A percentile compares a stretch with the other conserved stretches of the same genome.
Evolutionary conservation across 164 flowering plant species (phyloP).

Genomic region (Piper betle): DNA sequence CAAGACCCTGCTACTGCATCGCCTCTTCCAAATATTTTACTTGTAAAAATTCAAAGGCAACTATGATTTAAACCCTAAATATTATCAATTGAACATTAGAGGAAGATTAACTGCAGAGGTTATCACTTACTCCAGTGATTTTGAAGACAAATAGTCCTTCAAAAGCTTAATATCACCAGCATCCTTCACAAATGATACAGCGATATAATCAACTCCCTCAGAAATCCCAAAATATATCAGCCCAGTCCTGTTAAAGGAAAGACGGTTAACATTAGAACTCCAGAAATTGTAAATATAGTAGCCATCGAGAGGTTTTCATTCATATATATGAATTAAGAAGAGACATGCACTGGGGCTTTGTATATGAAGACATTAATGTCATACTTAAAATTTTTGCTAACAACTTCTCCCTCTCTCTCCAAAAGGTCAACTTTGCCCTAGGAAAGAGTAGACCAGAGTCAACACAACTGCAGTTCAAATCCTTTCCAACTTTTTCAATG

Average conservation of each 20-base stretch:
- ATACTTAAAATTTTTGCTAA: constrained; percentile 16
- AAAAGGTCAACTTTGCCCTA: constrained; percentile 79
- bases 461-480: constrained; percentile 59
- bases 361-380: neutral
- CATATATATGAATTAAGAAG: neutral
- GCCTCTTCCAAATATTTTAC: constrained; percentile 87
- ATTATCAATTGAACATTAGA: constrained; percentile 52
- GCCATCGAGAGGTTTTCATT: neutral
- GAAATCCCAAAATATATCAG: constrained; percentile 75
- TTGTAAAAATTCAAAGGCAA: constrained; percentile 5
- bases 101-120: constrained; percentile 65
- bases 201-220: constrained; percentile 78
- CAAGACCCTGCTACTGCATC: constrained; percentile 87
- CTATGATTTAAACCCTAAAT: constrained; percentile 55
- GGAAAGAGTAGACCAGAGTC: constrained; percentile 80
- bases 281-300: neutral
- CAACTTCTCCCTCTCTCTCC: constrained; percentile 79
- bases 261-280: neutral
- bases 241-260: constrained; percentile 59
- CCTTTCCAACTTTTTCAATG: constrained; percentile 60
- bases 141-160: constrained; percentile 47
- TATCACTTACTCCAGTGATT: constrained; percentile 52
- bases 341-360: neutral
- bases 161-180: constrained; percentile 44
- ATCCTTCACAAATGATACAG: constrained; percentile 68